These are phyloP conservation scores for Ascochyta fabae DNA, from an alignment of 2,329 filamentous ascomycete genomes.

Conservation along the genomic window DNA sequence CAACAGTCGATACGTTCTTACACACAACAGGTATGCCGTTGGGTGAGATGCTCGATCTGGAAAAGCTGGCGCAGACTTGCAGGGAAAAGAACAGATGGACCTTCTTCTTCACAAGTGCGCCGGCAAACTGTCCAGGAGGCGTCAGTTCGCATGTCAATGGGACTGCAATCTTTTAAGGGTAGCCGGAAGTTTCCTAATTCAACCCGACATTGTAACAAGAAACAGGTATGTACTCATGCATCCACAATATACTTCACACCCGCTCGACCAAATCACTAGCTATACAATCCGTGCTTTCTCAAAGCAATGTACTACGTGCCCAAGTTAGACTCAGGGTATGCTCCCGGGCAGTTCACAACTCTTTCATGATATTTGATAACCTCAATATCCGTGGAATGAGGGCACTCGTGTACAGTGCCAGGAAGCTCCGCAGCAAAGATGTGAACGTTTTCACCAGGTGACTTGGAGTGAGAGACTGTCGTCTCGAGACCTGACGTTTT, in stretches of 20 bases:
- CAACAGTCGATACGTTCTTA: too few species aligned
- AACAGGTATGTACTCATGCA: not conserved
- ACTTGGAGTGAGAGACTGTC: not conserved
- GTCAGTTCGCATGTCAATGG: constrained; percentile 55
- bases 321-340: not conserved
- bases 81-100: constrained; percentile 63
- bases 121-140: constrained; percentile 64
- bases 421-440: not conserved
- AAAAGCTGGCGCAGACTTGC: constrained; percentile 61
- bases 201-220: not conserved
- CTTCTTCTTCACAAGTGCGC: constrained; percentile 68
- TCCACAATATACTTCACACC: not conserved
- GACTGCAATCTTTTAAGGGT: constrained; percentile 46
- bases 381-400: too few species aligned
- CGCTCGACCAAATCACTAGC: not conserved
- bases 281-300: too few species aligned
- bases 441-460: too few species aligned
- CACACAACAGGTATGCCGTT: constrained; percentile 39
- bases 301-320: not conserved
- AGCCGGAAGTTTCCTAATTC: not conserved
- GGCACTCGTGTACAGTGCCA: not conserved
- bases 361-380: too few species aligned
- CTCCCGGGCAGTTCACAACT: not conserved
- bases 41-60: constrained; percentile 55
- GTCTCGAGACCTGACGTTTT: not conserved